A percentile compares a stretch with the other conserved stretches of the same genome.
Conservation (phyloP, 1,139 yeast species). For the Yarrowia galli region DNA sequence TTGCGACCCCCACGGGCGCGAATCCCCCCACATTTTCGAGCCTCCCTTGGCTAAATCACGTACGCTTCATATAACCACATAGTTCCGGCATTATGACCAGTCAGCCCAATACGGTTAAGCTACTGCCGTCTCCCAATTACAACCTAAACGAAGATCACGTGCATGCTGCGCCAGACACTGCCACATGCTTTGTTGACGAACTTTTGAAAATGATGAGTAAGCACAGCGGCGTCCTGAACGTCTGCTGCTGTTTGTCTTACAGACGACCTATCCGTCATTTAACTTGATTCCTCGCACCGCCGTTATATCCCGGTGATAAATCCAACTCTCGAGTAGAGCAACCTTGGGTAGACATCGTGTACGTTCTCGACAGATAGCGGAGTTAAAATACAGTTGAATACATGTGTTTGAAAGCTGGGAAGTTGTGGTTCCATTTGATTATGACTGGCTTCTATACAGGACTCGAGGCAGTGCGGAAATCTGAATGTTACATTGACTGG, state of each 20-base stretch:
- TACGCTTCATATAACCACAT: background rate
- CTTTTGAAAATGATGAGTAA: no score
- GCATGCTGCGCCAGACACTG: constrained; percentile 6
- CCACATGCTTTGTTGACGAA: background rate
- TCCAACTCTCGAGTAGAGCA: background rate
- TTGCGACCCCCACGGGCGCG: no score
- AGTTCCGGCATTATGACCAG: background rate
- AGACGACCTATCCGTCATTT: no score
- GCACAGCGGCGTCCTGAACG: no score
- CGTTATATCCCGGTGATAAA: background rate
- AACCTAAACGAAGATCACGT: constrained; percentile 6
- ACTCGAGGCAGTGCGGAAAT: no score
- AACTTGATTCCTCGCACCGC: background rate
- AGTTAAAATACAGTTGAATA: constrained; percentile 14
- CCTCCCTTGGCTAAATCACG: background rate
- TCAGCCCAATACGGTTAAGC: background rate
- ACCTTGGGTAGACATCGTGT: background rate
- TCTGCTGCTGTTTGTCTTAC: background rate
- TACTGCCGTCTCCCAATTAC: background rate
- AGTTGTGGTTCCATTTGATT: background rate
- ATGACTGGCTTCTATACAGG: background rate
- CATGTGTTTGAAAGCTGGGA: background rate
- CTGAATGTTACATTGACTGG: no score
- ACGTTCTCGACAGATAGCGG: background rate
- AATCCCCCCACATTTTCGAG: no score